These are phyloP conservation scores for Amanita pseudoporphyria DNA, from an alignment of 768 basidiomycete species.

Conservation along the genomic window DNA sequence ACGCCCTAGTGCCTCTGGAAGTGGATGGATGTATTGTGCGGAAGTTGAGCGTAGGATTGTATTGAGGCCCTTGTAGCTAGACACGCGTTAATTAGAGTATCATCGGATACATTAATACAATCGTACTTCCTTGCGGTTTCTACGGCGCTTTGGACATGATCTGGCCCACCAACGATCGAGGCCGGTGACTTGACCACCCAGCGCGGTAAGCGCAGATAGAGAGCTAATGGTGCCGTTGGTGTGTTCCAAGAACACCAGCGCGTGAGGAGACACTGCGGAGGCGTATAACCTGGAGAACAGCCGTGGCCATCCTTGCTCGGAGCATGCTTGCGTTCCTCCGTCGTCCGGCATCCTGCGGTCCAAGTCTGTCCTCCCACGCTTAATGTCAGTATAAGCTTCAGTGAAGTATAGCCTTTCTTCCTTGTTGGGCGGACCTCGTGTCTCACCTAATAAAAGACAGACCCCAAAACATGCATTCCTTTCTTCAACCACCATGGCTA, in stretches of 20 bases:
- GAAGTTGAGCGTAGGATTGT: constrained; percentile 63
- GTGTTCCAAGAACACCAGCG: constrained; percentile 88
- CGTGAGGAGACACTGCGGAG: constrained; percentile 52
- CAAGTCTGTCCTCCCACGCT: no score
- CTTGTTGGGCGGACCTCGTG: neutral
- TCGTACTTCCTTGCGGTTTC: constrained; percentile 75
- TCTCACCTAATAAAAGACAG: neutral
- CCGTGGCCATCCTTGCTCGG: neutral
- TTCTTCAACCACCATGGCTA: constrained; percentile 3
- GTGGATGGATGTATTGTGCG: constrained; percentile 55
- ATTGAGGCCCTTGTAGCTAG: constrained; percentile 59
- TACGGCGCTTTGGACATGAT: constrained; percentile 55
- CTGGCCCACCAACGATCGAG: constrained; percentile 62
- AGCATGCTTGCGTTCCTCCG: constrained; percentile 1
- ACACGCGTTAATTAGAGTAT: constrained; percentile 6
- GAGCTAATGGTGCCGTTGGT: constrained; percentile 71
- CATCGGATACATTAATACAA: neutral
- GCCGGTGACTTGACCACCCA: constrained; percentile 82
- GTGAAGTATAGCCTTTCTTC: no score
- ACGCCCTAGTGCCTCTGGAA: no score
- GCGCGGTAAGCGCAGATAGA: constrained; percentile 85
- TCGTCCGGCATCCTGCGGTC: no score
- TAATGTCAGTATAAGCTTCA: no score
- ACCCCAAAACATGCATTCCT: neutral
- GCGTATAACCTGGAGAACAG: constrained; percentile 38